Evolutionary conservation across 108 stramenopile species (phyloP), one percentile per base, ranked within the genome.

Genomic region (Tribonema minus): DNA sequence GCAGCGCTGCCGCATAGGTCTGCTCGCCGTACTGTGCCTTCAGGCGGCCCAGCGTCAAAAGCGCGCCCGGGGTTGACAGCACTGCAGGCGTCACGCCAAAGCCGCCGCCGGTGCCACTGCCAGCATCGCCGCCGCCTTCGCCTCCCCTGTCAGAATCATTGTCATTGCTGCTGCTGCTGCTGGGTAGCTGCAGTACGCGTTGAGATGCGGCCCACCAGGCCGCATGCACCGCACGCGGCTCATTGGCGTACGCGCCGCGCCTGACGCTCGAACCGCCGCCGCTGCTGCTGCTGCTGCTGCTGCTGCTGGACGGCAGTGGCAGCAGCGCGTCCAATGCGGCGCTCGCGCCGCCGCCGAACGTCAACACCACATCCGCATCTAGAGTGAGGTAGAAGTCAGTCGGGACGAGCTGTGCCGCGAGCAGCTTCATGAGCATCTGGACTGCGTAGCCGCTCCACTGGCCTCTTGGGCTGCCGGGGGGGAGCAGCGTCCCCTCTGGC

Each of bases 391-490:
- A 87, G 36, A 77, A 85, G 7, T 61, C 60, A 0, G 86, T 87
- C 1, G 3, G 12, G 35, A 87, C 67, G 9, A 65, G 37, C 41
- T 37, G 41, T 0, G 82, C 67, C 34, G 75, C 84, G 23, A 67
- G 39, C 27, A 87, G 83, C 64, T 87, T 87, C 37, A 87, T 38
- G 23, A 82, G 61, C 86, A 87, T 87, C 66, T 87, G 75, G 23
- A 76, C 0, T 7, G 75, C 41, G 67, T 67, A 60, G 20, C 20
- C 33, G 5, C 30, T 3, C 73, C 64, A 65, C 30, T n/a, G n/a
- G n/a, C n/a, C n/a, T n/a, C n/a, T n/a, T n/a, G n/a, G n/a, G n/a
- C n/a, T n/a, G n/a, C n/a, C n/a, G n/a, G n/a, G n/a, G n/a, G n/a
- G n/a, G n/a, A n/a, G n/a, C n/a, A n/a, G n/a, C n/a, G n/a, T n/a